phyloP scores from a whole-genome alignment of 805 yeast species.

The Brettanomyces nanus region DNA sequence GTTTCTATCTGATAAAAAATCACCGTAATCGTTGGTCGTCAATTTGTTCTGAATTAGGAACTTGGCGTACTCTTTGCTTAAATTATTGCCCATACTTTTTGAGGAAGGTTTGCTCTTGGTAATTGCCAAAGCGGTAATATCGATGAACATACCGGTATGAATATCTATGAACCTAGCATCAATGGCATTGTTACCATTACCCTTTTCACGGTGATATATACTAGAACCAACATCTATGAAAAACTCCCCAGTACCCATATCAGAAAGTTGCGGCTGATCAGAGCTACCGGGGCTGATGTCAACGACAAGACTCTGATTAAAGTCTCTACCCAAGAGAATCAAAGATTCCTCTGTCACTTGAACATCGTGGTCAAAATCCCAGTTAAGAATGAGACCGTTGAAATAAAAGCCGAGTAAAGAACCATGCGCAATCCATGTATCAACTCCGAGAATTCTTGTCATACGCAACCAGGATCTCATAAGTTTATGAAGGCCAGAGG shows the following conservation, averaged over 20 bases:
- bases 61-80: slow-evolving; percentile 11
- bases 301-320: slow-evolving; percentile 41
- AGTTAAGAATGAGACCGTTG: slow-evolving; percentile 49
- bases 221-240: slow-evolving; percentile 28
- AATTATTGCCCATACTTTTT: slow-evolving; percentile 3
- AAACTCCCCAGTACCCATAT: slow-evolving; percentile 24
- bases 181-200: slow-evolving; percentile 41
- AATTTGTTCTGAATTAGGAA: slow-evolving; percentile 11
- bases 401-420: slow-evolving; percentile 55
- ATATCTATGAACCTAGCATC: slow-evolving; percentile 50
- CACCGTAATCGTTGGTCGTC: slow-evolving; percentile 7
- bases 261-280: slow-evolving; percentile 5
- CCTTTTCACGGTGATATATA: slow-evolving; percentile 29
- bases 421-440: slow-evolving; percentile 61
- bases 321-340: slow-evolving; percentile 33
- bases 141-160: slow-evolving; percentile 39
- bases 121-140: slow-evolving; percentile 31
- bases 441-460: slow-evolving; percentile 33
- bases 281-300: slow-evolving; percentile 23
- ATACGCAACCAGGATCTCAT: slow-evolving; percentile 48
- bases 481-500: slow-evolving; percentile 35
- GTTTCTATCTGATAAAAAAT: slow-evolving; percentile 33
- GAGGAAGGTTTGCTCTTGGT: slow-evolving; percentile 8
- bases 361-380: slow-evolving; percentile 60
- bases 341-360: slow-evolving; percentile 44